A percentile compares a stretch with the other conserved stretches of the same genome.
phyloP scores from a whole-genome alignment of 805 yeast species.

The Kodamaea neixiangensis region DNA sequence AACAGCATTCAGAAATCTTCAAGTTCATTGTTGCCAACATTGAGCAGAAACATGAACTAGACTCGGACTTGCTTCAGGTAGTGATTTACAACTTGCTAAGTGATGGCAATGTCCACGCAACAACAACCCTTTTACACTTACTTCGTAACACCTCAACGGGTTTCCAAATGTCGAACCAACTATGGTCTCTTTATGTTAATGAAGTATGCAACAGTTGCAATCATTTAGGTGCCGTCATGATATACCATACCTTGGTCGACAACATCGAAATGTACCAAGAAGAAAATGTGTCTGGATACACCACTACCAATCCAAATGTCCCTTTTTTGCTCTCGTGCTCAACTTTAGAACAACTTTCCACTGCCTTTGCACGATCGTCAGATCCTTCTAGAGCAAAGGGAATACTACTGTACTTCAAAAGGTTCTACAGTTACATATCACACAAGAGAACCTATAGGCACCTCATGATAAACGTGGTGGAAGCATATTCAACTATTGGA shows the following conservation, averaged over 20 bases:
- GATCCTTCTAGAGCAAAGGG: conserved; percentile 32
- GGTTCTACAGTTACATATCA: conserved; percentile 37
- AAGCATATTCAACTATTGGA: conserved; percentile 27
- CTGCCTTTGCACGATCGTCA: conserved; percentile 29
- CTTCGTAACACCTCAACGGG: conserved; percentile 15
- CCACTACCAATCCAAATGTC: conserved; percentile 19
- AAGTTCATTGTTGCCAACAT: conserved; percentile 11
- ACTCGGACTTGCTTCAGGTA: conserved; percentile 22
- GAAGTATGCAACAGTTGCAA: conserved; percentile 25
- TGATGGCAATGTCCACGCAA: conserved; percentile 23
- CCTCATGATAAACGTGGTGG: conserved; percentile 30
- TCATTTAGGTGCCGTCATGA: conserved; percentile 32
- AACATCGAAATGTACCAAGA: conserved; percentile 20
- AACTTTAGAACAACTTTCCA: conserved; percentile 25
- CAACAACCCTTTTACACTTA: conserved; percentile 29
- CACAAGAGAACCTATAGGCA: conserved; percentile 31
- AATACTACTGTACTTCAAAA: conserved; percentile 34
- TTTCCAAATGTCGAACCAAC: conserved; percentile 29
- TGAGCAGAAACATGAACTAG: conserved; percentile 7
- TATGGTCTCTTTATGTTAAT: conserved; percentile 34
- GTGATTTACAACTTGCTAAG: conserved; percentile 23
- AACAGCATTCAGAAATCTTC: conserved; percentile 6
- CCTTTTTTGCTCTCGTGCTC: conserved; percentile 38
- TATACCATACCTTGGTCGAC: conserved; percentile 39
- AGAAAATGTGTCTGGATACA: conserved; percentile 12